Evolutionary conservation across 805 yeast species (phyloP).

Genomic region (Metschnikowia kofuensis): DNA sequence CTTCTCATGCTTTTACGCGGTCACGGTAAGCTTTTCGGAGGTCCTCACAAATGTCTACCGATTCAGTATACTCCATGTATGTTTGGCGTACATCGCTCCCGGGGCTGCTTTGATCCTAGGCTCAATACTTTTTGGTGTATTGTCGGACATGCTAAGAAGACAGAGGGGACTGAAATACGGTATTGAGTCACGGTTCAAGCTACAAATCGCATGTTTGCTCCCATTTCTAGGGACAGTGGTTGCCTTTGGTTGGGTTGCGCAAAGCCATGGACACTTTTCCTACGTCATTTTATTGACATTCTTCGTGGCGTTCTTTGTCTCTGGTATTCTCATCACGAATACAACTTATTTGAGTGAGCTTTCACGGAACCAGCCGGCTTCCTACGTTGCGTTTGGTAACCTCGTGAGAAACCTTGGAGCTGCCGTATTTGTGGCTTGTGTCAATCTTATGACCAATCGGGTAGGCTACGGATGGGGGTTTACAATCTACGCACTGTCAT

Average conservation of each 20-base stretch:
- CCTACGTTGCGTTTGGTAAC: constrained; percentile 53
- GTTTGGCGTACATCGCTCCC: constrained; percentile 52
- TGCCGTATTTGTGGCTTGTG: constrained; percentile 48
- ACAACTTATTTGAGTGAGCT: constrained; percentile 55
- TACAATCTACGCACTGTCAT: constrained; percentile 8
- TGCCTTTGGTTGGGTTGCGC: constrained; percentile 53
- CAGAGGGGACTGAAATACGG: constrained; percentile 28
- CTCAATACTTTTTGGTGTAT: constrained; percentile 46
- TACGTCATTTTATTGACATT: constrained; percentile 44
- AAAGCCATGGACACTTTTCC: constrained; percentile 36
- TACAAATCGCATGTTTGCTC: constrained; percentile 44
- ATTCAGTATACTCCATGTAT: constrained; percentile 33
- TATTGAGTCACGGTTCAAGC: constrained; percentile 46
- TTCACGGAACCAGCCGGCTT: constrained; percentile 48
- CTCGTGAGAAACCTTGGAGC: constrained; percentile 53
- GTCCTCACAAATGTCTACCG: constrained; percentile 36
- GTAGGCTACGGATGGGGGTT: constrained; percentile 33
- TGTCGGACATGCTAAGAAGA: constrained; percentile 41
- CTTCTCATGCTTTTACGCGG: constrained; percentile 54
- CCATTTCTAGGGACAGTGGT: constrained; percentile 44
- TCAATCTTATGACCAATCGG: constrained; percentile 28
- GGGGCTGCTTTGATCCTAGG: constrained; percentile 49
- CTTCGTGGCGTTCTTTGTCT: constrained; percentile 50
- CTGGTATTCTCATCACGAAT: constrained; percentile 52
- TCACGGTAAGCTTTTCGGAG: constrained; percentile 48